Base-by-base conservation (phyloP, 352 stramenopile species). In the Plasmopara viticola region DNA sequence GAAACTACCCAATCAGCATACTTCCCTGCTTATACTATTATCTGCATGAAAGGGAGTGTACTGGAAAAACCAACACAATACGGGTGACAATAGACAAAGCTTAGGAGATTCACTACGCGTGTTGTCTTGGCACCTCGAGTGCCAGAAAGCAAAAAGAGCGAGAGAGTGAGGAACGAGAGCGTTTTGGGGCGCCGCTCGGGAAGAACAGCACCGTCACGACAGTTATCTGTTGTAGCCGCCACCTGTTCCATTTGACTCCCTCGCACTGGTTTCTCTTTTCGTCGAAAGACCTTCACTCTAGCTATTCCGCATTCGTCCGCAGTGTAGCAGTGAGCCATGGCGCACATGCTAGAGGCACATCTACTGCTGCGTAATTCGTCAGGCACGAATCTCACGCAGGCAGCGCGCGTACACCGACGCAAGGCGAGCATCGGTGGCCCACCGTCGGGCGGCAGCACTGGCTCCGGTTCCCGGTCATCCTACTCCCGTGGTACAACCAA, bases 281-380 rank as follows among this genome's bases (percentile, higher is more conserved):
- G 45, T 60, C 14, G 35, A 56, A 40, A 17, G 52, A 72, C 51
- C 60, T 58, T 64, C 56, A 68, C 60, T 68, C 59, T 57, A 56
- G 43, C 10, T 48, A 44, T 62, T 41, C 52, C 50, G 40, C 12
- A 9, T 41, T 44, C 17, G 30, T 12, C 17, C 46, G 12, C 46
- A 52, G 6, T 1, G n/a, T 18, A 17, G 14, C 14, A 41, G 18
- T 48, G 14, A 47, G 48, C 35, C 33, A 85, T 85, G 74, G 74
- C 74, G 58, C 74, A 85, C 62, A 79, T 85, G 55, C 63, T 85
- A 57, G 72, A 84, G 52, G 70, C 72, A 48, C 72, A 70, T 43
- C 68, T 83, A 60, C 71, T 81, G 57, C 77, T 65, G 64, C 70
- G 69, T 48, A 80, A 64, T 47, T 60, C 61, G 48, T 69, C 54